Evolutionary conservation across 352 stramenopile genomes (phyloP).

Genomic region (Elongisporangium prolatum): DNA sequence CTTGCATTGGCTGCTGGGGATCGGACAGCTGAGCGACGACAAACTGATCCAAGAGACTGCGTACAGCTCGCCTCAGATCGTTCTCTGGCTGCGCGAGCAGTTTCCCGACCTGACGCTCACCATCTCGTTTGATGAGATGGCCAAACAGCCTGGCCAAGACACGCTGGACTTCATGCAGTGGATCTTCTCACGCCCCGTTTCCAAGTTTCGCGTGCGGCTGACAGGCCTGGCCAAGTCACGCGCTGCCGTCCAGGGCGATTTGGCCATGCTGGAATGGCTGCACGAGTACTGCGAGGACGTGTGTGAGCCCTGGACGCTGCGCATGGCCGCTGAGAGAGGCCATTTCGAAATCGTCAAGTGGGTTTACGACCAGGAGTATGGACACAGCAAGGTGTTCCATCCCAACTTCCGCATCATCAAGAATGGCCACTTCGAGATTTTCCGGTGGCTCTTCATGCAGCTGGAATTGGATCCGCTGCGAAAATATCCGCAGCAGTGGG

Average conservation of each 20-base stretch:
- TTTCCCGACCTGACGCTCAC: not conserved
- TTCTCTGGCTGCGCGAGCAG: not conserved
- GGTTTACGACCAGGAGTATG: not conserved
- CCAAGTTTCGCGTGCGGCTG: not conserved
- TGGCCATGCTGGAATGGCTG: conserved; percentile 6
- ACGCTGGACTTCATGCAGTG: not conserved
- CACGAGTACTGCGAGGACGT: not conserved
- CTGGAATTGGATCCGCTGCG: not conserved
- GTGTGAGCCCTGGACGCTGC: not conserved
- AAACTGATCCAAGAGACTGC: not conserved
- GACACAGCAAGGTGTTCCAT: not conserved
- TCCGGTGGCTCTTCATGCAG: not conserved
- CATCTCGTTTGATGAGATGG: not conserved
- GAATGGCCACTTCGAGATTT: not conserved
- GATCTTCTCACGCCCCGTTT: not conserved
- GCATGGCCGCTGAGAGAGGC: not conserved
- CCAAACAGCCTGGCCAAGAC: not conserved
- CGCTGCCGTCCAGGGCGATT: not conserved
- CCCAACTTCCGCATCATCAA: not conserved
- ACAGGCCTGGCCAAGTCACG: not conserved
- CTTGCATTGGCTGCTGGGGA: conserved; percentile 24
- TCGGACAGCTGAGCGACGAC: not conserved
- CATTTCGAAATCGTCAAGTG: not conserved
- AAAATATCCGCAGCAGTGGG: not conserved
- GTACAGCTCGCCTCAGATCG: not conserved